phyloP scores from a whole-genome alignment of 176 grass and related monocot genomes.

The Urochloa ruziziensis region DNA sequence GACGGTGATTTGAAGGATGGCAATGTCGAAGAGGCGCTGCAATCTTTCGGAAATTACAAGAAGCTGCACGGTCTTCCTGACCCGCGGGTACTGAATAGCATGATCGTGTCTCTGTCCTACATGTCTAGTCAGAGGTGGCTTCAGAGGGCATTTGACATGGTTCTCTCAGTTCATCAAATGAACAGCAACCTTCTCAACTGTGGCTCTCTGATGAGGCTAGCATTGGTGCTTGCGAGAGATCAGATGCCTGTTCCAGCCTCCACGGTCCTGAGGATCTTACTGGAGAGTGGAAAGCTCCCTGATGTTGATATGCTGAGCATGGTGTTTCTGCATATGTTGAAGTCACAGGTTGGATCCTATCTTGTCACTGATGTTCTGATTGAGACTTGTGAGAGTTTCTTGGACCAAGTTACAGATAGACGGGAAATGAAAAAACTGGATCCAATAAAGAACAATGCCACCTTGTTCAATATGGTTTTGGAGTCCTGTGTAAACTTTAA shows the following conservation, averaged over 20 bases:
- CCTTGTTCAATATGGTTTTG: conserved; percentile 82
- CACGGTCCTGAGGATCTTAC: conserved; percentile 50
- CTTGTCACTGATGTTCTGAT: conserved; percentile 60
- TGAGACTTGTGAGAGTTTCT: conserved; percentile 60
- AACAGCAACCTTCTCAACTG: conserved; percentile 51
- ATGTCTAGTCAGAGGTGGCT: conserved; percentile 57
- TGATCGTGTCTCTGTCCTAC: conserved; percentile 60
- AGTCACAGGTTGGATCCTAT: conserved; percentile 68
- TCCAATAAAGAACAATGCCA: conserved; percentile 53
- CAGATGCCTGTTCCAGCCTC: conserved; percentile 64
- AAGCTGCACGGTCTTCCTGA: conserved; percentile 62
- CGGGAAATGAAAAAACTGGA: conserved; percentile 46
- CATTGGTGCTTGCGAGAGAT: conserved; percentile 56
- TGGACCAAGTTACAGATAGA: conserved; percentile 42
- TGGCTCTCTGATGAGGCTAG: conserved; percentile 52
- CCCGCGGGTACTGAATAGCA: conserved; percentile 42
- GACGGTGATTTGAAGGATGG: conserved; percentile 54
- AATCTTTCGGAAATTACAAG: conserved; percentile 65
- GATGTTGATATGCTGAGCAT: conserved; percentile 62
- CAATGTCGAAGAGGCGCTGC: conserved; percentile 57
- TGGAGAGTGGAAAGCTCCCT: conserved; percentile 61
- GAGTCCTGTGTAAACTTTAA: conserved; percentile 64
- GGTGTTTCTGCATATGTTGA: conserved; percentile 73
- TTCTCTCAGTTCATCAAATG: conserved; percentile 42
- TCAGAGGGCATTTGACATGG: conserved; percentile 70